Evolutionary conservation across 257 asterid species (phyloP), one percentile per base, ranked within the genome.

Genomic region (Nyctanthes arbortristis): DNA sequence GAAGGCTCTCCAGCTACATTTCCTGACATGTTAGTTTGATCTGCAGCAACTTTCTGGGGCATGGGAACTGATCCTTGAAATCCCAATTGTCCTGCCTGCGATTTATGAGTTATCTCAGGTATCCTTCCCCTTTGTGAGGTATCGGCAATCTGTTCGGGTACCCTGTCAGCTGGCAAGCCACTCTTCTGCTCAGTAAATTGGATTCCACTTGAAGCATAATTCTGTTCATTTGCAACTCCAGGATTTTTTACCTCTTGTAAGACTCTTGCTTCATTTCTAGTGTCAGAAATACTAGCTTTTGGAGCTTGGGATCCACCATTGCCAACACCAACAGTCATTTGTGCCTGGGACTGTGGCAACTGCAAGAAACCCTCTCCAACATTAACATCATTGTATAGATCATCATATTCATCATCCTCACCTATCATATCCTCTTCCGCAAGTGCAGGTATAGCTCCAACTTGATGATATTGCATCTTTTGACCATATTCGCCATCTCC

Each of bases 351-450:
- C 29, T 62, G 83, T 76, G 77, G 83, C 79, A 80, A 62, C 77
- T 72, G 84, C 54, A 72, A 63, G 67, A 81, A 84, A 61, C 84
- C 83, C 60, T 84, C 81, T 40, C 86, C 86, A 68, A 84, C 82
- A 67, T 84, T 84, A 63, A 81, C 89, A 76, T 84, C 89, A 36
- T 81, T 84, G 75, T 84, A 84, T 11, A 81, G 89, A 75, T 84
- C 84, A 72, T 84, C 86, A 71, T 77, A 84, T 69, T 84, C 89
- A 70, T 78, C 86, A 30, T 84, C 86, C 59, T 84, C 86, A 11
- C 81, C 84, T 47, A 80, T 78, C 86, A 85, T 84, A 81, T 88
- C 96, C 66, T 91, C 97, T 66, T 91, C 97, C 6, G 90, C 96
- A 66, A 90, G 92, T 2, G 97, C 96, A 33, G 88, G 85, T 76